phyloP scores from a whole-genome alignment of 2,329 filamentous ascomycete species.

The Diaporthe sp. region DNA sequence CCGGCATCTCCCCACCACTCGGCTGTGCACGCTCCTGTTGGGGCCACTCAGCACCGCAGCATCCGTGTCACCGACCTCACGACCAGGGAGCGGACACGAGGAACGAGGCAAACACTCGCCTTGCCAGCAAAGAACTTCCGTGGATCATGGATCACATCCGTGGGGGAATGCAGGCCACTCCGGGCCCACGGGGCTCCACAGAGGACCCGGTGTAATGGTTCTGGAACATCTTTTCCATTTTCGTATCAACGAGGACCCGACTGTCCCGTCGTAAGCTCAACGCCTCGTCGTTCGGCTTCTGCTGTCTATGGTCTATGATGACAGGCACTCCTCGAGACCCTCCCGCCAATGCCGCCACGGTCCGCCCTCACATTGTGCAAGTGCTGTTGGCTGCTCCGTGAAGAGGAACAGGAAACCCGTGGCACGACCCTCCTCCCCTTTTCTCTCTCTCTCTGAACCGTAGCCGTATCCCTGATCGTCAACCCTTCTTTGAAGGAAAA shows the following conservation, averaged over 20 bases:
- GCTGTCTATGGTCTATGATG: constrained; percentile 23
- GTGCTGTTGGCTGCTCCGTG: constrained; percentile 16
- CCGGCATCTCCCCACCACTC: constrained; percentile 2
- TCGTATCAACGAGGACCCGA: constrained; percentile 17
- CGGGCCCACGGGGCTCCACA: constrained; percentile 19
- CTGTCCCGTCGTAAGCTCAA: constrained; percentile 9
- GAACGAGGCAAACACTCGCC: constrained; percentile 3
- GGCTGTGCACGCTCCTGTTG: background rate
- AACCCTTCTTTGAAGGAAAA: constrained; percentile 29
- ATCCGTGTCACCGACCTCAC: constrained; percentile 14
- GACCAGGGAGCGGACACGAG: background rate
- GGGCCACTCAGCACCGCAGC: background rate
- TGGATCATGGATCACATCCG: constrained; percentile 20
- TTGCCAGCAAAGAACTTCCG: constrained; percentile 9
- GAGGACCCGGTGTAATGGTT: constrained; percentile 22
- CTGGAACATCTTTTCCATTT: constrained; percentile 26
- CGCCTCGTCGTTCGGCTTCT: constrained; percentile 10
- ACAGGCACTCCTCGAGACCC: constrained; percentile 14
- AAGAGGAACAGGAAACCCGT: background rate
- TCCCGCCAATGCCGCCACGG: background rate
- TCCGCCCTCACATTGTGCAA: background rate
- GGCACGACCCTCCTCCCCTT: background rate
- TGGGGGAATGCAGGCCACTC: constrained; percentile 13
- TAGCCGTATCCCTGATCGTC: constrained; percentile 21
- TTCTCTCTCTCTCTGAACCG: background rate